phyloP scores from a whole-genome alignment of 2,329 filamentous ascomycete species.

The Curvularia spicifera region DNA sequence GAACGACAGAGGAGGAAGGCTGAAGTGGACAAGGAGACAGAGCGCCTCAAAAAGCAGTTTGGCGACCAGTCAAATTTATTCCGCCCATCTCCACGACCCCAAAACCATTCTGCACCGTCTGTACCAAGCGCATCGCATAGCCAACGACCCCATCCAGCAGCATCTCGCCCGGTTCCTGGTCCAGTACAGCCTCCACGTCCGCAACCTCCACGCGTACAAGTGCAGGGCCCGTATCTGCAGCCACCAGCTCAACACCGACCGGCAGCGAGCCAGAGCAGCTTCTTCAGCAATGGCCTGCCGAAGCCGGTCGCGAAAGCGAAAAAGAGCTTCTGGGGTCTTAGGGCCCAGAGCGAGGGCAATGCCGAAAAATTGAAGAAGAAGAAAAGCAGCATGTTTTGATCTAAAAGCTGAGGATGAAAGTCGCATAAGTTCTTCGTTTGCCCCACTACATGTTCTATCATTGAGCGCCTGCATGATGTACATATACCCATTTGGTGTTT shows the following conservation, averaged over 20 bases:
- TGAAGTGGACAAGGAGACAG: slow-evolving; percentile 74
- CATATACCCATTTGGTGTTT: slow-evolving; percentile 2
- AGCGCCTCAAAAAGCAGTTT: slow-evolving; percentile 71
- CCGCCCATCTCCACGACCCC: slow-evolving; percentile 25
- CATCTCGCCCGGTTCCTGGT: slow-evolving; percentile 20
- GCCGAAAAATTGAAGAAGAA: slow-evolving; percentile 52
- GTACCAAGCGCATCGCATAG: slow-evolving; percentile 25
- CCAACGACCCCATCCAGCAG: slow-evolving; percentile 16
- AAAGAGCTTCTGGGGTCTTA: slow-evolving; percentile 49
- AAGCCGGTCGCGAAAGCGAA: slow-evolving; percentile 41
- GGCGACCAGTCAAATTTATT: slow-evolving; percentile 55
- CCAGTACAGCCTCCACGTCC: slow-evolving; percentile 26
- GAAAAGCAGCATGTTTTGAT: slow-evolving; percentile 53
- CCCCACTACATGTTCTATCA: not conserved
- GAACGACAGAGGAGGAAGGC: slow-evolving; percentile 62
- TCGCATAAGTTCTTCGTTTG: not conserved
- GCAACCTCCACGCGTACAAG: slow-evolving; percentile 24
- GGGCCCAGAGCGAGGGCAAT: slow-evolving; percentile 41
- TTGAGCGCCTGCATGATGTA: not conserved
- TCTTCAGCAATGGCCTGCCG: slow-evolving; percentile 43
- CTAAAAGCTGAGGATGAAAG: too few species aligned
- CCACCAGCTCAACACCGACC: slow-evolving; percentile 32
- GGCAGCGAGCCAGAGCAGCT: slow-evolving; percentile 42
- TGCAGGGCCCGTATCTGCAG: slow-evolving; percentile 43
- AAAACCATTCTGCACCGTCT: slow-evolving; percentile 33